Base-by-base conservation (phyloP, 2,329 filamentous ascomycete species). In the Monosporascus sp. region DNA sequence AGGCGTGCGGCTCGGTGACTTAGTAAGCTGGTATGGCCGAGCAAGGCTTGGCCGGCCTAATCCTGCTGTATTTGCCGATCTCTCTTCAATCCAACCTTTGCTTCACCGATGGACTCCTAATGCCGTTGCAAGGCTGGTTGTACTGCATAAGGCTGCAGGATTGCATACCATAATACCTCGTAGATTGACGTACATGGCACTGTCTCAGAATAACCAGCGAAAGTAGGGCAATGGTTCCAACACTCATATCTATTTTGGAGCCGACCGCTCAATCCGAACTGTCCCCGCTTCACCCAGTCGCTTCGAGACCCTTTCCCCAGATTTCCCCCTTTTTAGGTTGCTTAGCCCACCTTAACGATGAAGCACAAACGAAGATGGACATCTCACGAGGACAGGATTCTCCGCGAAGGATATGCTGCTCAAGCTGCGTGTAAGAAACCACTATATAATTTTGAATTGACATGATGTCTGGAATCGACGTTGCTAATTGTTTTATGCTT, bases 321-420 rank as follows among this genome's bases (percentile, higher is more conserved):
- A 25, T 46, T 46, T 27, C 43, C 22, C 11, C 20, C 17, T 31
- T 46, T 17, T 46, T 31, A 27, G 25, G 24, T 27, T 14, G n/a
- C 22, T 11, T 9, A 8, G 6, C 11, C 39, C 9, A 18, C 22
- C 9, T 25, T 24, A 37, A 49, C 37, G 14, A 49, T 49, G 47
- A 49, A 49, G 47, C 14, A 49, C 37, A 49, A 49, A 35, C 31
- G 47, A 14, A 49, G 47, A 39, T 49, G 47, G 47, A 49, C 47
- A 27, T 37, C 35, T 18, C n/a, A 38, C 7, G 47, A 49, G 25
- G 47, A 49, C 20, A 24, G 22, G 25, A 49, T 49, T n/a, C 47
- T 49, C 24, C 47, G 37, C 20, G 47, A 49, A 37, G 47, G 47
- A 17, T 49, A 38, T 38, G 35, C 37, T 31, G 31, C 37, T n/a